Conservation (phyloP, 768 basidiomycete genomes). For the Omphalotus guepiniiformis region DNA sequence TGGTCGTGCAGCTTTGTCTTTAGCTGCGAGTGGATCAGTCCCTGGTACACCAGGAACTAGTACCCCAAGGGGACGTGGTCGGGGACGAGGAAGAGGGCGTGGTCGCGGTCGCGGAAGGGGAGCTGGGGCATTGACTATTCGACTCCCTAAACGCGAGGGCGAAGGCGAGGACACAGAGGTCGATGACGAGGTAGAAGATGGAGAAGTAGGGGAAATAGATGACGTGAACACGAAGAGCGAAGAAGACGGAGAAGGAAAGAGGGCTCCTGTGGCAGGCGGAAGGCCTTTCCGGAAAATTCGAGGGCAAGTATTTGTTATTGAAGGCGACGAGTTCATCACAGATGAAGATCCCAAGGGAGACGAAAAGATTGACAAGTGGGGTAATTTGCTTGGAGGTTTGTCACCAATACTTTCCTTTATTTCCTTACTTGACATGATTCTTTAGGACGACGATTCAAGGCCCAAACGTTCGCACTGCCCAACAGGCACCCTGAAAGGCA, state of each 20-base stretch:
- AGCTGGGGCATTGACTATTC: constrained; percentile 23
- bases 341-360: constrained; percentile 84
- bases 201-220: constrained; percentile 32
- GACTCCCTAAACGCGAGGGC: constrained; percentile 22
- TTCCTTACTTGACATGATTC: constrained; percentile 2
- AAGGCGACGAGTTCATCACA: constrained; percentile 86
- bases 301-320: constrained; percentile 71
- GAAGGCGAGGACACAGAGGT: constrained; percentile 32
- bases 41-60: constrained; percentile 29
- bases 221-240: constrained; percentile 27
- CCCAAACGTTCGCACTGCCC: constrained; percentile 82
- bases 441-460: constrained; percentile 83
- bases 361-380: constrained; percentile 84
- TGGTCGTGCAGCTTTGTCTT: constrained; percentile 14
- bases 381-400: constrained; percentile 81
- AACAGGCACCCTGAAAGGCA: constrained; percentile 77
- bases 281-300: constrained; percentile 74
- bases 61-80: constrained; percentile 34
- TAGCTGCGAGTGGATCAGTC: constrained; percentile 18
- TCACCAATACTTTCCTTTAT: constrained; percentile 8
- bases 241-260: constrained; percentile 37
- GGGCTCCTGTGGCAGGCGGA: constrained; percentile 45
- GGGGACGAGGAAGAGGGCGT: constrained; percentile 21
- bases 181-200: constrained; percentile 29
- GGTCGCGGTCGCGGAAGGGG: constrained; percentile 30